Percentiles rank a stretch among this genome's conserved stretches.
Conservation (phyloP, 306 rosid species). For the Acacia confusa region DNA sequence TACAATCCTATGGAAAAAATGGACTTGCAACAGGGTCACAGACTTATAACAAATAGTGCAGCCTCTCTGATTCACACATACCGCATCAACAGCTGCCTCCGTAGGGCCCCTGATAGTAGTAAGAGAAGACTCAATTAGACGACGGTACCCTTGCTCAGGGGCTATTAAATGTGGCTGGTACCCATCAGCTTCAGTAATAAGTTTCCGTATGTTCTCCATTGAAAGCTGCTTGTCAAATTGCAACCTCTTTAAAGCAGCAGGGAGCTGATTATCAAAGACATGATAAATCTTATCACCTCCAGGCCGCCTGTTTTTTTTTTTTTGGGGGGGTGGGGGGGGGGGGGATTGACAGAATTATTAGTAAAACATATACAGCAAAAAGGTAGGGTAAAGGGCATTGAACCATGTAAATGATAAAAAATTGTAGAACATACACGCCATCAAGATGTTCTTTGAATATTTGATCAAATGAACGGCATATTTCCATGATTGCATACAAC, state of each 20-base stretch:
- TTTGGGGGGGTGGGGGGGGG: neutral
- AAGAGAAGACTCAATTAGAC: slow-evolving; percentile 84
- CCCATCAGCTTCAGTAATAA: slow-evolving; percentile 96
- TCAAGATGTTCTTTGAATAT: slow-evolving; percentile 94
- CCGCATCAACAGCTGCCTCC: slow-evolving; percentile 97
- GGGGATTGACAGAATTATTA: slow-evolving; percentile 23
- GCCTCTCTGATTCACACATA: slow-evolving; percentile 35
- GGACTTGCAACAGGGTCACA: neutral
- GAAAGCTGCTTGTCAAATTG: slow-evolving; percentile 97
- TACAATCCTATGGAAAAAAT: neutral
- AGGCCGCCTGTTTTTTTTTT: slow-evolving; percentile 59
- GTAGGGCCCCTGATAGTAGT: slow-evolving; percentile 89
- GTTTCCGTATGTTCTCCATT: slow-evolving; percentile 91
- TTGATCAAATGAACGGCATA: slow-evolving; percentile 82
- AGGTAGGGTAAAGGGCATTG: slow-evolving; percentile 3
- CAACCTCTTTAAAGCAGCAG: slow-evolving; percentile 89
- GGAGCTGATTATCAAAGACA: slow-evolving; percentile 95
- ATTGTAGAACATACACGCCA: slow-evolving; percentile 74
- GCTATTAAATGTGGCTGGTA: slow-evolving; percentile 97
- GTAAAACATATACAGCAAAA: slow-evolving; percentile 5
- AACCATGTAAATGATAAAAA: neutral
- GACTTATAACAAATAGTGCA: neutral
- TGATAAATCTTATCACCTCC: slow-evolving; percentile 92
- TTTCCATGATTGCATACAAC: slow-evolving; percentile 88
- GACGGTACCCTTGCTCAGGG: slow-evolving; percentile 97